phyloP scores from a whole-genome alignment of 2,329 filamentous ascomycete genomes.

The Coniochaeta sp. region DNA sequence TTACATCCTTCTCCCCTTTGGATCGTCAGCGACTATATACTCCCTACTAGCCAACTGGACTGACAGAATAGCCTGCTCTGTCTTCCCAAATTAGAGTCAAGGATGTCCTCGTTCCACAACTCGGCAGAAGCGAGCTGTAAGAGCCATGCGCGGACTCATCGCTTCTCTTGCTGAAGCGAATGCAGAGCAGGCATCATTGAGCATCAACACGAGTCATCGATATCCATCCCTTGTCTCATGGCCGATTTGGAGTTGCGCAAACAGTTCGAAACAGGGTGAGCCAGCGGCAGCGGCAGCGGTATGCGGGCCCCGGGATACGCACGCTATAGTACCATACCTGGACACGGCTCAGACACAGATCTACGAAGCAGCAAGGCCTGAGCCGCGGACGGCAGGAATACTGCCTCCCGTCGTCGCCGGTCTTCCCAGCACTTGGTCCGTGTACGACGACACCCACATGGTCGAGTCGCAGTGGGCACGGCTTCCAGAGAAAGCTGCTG shows the following conservation, averaged over 20 bases:
- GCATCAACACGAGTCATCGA: not conserved
- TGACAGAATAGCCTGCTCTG: constrained; percentile 1
- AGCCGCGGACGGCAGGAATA: not conserved
- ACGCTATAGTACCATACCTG: not conserved
- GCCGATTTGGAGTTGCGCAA: not conserved
- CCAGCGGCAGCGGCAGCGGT: not conserved
- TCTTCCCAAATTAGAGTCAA: constrained; percentile 3
- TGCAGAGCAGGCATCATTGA: not conserved
- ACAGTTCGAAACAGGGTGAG: not conserved
- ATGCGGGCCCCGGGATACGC: not conserved
- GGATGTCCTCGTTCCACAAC: not conserved
- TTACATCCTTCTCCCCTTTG: not conserved
- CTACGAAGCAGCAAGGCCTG: not conserved
- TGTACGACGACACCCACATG: not conserved
- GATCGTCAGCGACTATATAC: not conserved
- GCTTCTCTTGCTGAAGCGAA: not conserved
- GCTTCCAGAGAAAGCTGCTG: not conserved
- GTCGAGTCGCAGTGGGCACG: not conserved
- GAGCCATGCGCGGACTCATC: not conserved
- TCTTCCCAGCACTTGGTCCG: not conserved
- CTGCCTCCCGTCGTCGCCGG: not conserved
- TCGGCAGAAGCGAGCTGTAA: constrained; percentile 1
- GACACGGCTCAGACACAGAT: not conserved
- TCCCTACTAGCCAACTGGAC: not conserved
- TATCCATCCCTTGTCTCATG: no score